phyloP scores from a whole-genome alignment of 78 protist genomes.

The Cyanophora paradoxa region DNA sequence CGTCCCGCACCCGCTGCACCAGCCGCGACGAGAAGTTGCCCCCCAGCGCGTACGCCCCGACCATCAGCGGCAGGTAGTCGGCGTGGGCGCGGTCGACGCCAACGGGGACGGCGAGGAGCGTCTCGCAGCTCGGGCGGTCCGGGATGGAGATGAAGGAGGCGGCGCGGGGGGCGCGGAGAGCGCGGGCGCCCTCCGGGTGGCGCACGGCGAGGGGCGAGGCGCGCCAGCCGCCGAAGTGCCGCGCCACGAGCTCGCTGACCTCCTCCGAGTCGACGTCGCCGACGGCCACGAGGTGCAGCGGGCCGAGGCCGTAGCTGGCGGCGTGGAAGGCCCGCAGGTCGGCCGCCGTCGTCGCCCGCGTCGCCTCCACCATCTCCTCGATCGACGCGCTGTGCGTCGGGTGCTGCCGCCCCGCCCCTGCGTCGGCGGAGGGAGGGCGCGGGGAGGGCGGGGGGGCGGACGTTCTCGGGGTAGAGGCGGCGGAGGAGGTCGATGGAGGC shows the following conservation, averaged over 20 bases:
- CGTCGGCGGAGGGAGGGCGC: too few species aligned
- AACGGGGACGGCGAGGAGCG: neutral
- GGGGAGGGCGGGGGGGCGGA: too few species aligned
- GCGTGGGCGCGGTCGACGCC: neutral
- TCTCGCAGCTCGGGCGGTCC: too few species aligned
- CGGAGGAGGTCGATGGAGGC: too few species aligned
- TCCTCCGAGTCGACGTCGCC: neutral
- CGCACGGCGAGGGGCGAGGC: too few species aligned
- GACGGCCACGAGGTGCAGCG: neutral
- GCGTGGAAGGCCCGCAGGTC: neutral
- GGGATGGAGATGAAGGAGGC: too few species aligned
- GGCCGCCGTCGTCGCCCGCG: neutral
- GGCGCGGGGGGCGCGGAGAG: too few species aligned
- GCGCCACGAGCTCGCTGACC: neutral
- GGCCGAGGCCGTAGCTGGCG: neutral
- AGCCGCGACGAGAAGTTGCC: constrained; percentile 12
- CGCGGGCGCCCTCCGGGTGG: too few species aligned
- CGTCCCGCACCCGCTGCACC: neutral
- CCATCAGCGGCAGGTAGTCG: constrained; percentile 10
- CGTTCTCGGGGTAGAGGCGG: too few species aligned
- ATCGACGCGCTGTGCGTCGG: too few species aligned
- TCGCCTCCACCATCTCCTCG: neutral
- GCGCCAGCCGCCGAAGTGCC: too few species aligned
- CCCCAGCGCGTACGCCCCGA: neutral
- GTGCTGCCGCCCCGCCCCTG: too few species aligned